These are phyloP conservation scores for Quercus wislizeni DNA, from an alignment of 306 rosid genomes.

Conservation along the genomic window DNA sequence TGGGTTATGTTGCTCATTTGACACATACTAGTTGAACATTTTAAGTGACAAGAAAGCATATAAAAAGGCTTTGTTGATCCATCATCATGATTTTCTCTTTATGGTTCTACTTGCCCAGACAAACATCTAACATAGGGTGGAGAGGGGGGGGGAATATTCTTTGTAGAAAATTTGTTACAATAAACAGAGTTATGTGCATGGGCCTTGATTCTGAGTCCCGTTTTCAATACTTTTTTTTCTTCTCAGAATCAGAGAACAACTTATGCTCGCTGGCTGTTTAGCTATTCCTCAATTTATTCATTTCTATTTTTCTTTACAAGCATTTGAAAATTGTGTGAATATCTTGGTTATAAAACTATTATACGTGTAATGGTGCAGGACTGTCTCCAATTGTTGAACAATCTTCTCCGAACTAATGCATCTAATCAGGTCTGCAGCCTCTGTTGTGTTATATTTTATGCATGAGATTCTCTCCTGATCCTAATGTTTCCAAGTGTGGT, in stretches of 20 bases:
- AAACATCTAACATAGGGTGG: background rate
- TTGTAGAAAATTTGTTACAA: background rate
- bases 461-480: constrained; percentile 15
- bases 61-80: background rate
- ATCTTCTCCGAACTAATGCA: constrained; percentile 64
- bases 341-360: constrained; percentile 31
- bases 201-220: background rate
- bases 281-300: background rate
- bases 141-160: background rate
- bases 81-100: background rate
- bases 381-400: constrained; percentile 85
- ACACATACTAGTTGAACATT: background rate
- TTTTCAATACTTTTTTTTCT: background rate
- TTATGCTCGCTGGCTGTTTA: background rate
- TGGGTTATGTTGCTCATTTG: background rate
- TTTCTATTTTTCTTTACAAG: constrained; percentile 3
- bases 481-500: constrained; percentile 18
- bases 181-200: background rate
- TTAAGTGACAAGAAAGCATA: background rate
- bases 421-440: constrained; percentile 80
- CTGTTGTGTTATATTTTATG: constrained; percentile 9
- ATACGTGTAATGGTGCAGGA: constrained; percentile 53
- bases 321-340: constrained; percentile 5
- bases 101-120: background rate
- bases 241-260: background rate